Percentiles rank a stretch among this genome's conserved stretches.
Evolutionary conservation across 441 rosid species (phyloP).

Genomic region (Raphanus hybrid): DNA sequence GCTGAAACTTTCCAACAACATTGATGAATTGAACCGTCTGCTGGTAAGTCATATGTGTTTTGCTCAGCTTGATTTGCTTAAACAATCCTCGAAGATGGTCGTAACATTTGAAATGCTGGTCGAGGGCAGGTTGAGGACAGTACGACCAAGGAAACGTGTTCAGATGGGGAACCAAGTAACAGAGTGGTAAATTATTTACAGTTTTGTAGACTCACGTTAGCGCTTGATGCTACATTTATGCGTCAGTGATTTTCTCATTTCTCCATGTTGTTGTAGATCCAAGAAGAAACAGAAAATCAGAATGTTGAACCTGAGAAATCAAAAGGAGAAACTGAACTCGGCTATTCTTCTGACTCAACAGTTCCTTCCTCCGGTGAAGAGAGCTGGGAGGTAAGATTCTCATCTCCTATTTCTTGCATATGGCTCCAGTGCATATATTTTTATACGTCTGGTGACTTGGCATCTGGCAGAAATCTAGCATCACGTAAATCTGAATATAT

Average conservation of each 20-base stretch:
- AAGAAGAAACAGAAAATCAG: slow-evolving; percentile 45
- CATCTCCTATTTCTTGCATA: slow-evolving; percentile 22
- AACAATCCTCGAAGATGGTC: background rate
- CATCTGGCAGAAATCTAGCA: slow-evolving; percentile 3
- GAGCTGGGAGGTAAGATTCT: slow-evolving; percentile 48
- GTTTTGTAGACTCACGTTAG: slow-evolving; percentile 19
- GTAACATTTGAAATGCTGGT: slow-evolving; percentile 33
- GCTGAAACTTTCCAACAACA: slow-evolving; percentile 70
- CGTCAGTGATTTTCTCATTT: slow-evolving; percentile 31
- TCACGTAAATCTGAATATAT: background rate
- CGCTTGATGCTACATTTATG: slow-evolving; percentile 18
- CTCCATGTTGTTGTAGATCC: slow-evolving; percentile 46
- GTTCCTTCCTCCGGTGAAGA: slow-evolving; percentile 41
- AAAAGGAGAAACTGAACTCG: slow-evolving; percentile 43
- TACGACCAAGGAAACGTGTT: slow-evolving; percentile 44
- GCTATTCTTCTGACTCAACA: slow-evolving; percentile 34
- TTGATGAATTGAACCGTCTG: slow-evolving; percentile 64
- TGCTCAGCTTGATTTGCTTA: slow-evolving; percentile 23
- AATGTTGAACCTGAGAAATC: slow-evolving; percentile 35
- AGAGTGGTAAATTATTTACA: slow-evolving; percentile 35
- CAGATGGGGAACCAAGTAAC: slow-evolving; percentile 50
- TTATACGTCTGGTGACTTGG: slow-evolving; percentile 2
- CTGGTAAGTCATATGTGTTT: slow-evolving; percentile 61
- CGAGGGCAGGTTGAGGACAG: slow-evolving; percentile 61
- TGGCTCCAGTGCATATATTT: slow-evolving; percentile 9